phyloP scores from a whole-genome alignment of 495 filamentous ascomycete species.

The Sphaerosporella brunnea region DNA sequence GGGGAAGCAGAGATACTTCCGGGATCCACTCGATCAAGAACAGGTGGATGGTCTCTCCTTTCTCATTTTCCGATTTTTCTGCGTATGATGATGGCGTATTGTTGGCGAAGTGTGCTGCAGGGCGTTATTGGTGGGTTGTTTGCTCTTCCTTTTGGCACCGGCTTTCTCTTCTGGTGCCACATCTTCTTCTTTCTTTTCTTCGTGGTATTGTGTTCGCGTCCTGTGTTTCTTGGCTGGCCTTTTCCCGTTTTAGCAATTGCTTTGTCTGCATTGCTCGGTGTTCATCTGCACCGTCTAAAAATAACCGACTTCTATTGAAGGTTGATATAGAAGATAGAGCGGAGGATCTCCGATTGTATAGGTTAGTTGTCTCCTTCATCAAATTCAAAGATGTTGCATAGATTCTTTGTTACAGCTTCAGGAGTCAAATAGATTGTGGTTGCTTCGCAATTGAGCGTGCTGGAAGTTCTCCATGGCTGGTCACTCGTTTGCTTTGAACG shows the following conservation, averaged over 20 bases:
- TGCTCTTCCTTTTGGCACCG: neutral
- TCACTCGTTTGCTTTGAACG: neutral
- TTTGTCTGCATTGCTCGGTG: constrained; percentile 2
- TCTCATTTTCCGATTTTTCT: constrained; percentile 1
- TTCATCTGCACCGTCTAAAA: constrained; percentile 3
- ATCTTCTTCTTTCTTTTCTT: constrained; percentile 2
- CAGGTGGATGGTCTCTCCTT: neutral
- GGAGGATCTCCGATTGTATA: neutral
- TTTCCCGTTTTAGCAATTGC: constrained; percentile 5
- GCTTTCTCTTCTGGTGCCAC: constrained; percentile 3
- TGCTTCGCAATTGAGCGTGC: neutral
- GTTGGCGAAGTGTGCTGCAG: neutral
- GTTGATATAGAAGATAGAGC: neutral
- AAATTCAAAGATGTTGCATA: neutral
- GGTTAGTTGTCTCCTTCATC: neutral
- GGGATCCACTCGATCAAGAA: neutral
- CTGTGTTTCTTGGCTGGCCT: constrained; percentile 1
- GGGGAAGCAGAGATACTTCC: too few relatives aligned
- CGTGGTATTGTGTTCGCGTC: neutral
- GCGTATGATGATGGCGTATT: neutral
- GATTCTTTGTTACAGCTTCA: neutral
- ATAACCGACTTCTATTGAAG: neutral
- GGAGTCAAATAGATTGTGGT: neutral
- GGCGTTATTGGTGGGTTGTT: constrained; percentile 4
- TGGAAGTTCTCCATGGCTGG: neutral